A percentile compares a stretch with the other conserved stretches of the same genome.
Evolutionary conservation across 164 flowering plant genomes (phyloP).

Genomic region (Piper betle): DNA sequence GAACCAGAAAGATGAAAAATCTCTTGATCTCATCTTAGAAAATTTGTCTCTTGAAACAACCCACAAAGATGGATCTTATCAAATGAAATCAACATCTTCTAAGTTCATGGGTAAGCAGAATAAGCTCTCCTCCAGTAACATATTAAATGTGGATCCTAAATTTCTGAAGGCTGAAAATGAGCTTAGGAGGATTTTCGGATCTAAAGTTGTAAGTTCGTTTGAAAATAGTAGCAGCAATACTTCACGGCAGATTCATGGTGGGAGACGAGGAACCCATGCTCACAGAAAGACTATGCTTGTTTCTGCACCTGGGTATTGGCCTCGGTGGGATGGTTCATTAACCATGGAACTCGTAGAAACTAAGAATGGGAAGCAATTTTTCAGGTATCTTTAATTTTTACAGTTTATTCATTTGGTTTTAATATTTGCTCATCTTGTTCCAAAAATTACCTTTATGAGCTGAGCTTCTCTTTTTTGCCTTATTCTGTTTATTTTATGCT

Average conservation of each 20-base stretch:
- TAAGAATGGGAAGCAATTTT: conserved; percentile 47
- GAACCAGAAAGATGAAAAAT: conserved; percentile 14
- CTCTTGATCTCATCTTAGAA: conserved; percentile 34
- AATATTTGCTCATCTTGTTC: not conserved
- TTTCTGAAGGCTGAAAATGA: conserved; percentile 80
- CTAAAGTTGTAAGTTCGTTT: conserved; percentile 79
- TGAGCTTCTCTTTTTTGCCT: no score
- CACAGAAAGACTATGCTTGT: conserved; percentile 57
- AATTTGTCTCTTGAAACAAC: conserved; percentile 27
- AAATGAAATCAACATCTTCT: conserved; percentile 9
- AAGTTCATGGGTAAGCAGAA: conserved; percentile 8
- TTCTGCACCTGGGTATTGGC: conserved; percentile 70
- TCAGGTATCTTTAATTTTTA: conserved; percentile 30
- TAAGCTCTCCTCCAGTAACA: conserved; percentile 20
- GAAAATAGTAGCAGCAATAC: conserved; percentile 47
- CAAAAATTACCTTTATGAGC: not conserved
- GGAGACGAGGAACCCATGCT: conserved; percentile 51
- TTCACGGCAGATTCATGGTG: conserved; percentile 63
- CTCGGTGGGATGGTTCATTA: conserved; percentile 85
- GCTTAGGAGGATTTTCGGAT: conserved; percentile 80
- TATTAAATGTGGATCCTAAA: conserved; percentile 62
- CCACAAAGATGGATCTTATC: conserved; percentile 11
- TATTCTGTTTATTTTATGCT: no score
- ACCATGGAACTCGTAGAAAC: conserved; percentile 77
- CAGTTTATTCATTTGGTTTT: not conserved